phyloP scores from a whole-genome alignment of 257 asterid species.

The Primulina eburnea region DNA sequence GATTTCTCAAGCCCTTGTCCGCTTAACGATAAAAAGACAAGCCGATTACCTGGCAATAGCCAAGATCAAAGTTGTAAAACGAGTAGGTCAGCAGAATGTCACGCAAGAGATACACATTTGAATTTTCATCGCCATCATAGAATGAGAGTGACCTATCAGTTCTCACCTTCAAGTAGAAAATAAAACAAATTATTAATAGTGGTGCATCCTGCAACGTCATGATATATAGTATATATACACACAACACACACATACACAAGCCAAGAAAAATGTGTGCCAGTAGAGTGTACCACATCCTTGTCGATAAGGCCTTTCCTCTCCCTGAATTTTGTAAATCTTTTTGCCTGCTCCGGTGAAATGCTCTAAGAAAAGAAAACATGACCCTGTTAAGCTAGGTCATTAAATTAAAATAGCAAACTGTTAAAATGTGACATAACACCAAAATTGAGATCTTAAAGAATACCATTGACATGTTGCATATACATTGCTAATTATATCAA shows the following conservation, averaged over 20 bases:
- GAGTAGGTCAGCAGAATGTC: conserved; percentile 95
- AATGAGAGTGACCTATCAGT: conserved; percentile 81
- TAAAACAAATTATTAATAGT: conserved; percentile 14
- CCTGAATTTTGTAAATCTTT: conserved; percentile 85
- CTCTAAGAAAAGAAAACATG: conserved; percentile 44
- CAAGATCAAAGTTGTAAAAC: conserved; percentile 97
- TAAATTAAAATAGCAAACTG: neutral
- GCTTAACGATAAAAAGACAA: conserved; percentile 2
- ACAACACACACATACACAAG: neutral
- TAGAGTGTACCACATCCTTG: conserved; percentile 86
- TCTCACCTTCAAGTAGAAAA: conserved; percentile 67
- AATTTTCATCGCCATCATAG: conserved; percentile 98
- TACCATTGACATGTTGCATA: no score
- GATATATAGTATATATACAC: neutral
- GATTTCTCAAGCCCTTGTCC: conserved; percentile 10
- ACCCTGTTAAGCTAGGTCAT: conserved; percentile 17
- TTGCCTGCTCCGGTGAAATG: conserved; percentile 78
- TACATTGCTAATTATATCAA: neutral
- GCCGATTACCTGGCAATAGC: conserved; percentile 88
- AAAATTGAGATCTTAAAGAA: neutral
- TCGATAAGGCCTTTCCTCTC: conserved; percentile 97
- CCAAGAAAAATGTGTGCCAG: conserved; percentile 20
- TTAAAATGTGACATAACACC: conserved; percentile 6
- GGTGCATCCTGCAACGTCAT: conserved; percentile 14
- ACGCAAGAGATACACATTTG: conserved; percentile 73